Evolutionary conservation across 495 filamentous ascomycete genomes (phyloP).

Genomic region (Hyaloscypha finlandica): DNA sequence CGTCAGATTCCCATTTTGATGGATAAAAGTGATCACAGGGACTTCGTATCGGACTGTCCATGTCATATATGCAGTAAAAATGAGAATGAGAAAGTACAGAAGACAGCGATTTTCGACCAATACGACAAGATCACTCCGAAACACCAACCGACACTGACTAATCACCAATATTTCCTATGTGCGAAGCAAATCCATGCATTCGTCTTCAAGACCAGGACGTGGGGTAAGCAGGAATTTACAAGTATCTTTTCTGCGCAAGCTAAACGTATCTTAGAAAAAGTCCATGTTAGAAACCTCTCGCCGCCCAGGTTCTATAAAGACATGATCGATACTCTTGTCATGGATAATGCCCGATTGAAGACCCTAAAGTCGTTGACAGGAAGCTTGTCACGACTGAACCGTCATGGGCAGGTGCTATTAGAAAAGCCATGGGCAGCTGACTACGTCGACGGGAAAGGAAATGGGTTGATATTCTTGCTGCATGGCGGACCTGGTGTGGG

Average conservation of each 20-base stretch:
- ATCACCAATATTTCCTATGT: slow-evolving; percentile 27
- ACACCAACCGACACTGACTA: neutral
- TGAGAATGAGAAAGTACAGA: too few species aligned
- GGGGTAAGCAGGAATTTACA: slow-evolving; percentile 5
- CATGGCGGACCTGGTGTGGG: slow-evolving; percentile 35
- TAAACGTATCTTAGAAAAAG: slow-evolving; percentile 1
- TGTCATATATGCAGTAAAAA: too few species aligned
- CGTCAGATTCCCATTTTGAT: too few species aligned
- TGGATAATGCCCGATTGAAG: slow-evolving; percentile 1
- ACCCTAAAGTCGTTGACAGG: slow-evolving; percentile 3
- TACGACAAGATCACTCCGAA: too few species aligned
- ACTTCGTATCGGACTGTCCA: too few species aligned
- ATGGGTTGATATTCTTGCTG: slow-evolving; percentile 34
- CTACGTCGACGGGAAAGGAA: slow-evolving; percentile 31
- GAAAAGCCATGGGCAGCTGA: slow-evolving; percentile 22
- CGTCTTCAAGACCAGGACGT: slow-evolving; percentile 16
- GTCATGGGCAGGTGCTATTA: neutral
- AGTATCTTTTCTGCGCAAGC: neutral
- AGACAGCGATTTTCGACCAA: too few species aligned
- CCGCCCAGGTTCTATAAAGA: slow-evolving; percentile 2
- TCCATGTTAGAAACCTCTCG: neutral
- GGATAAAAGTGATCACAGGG: too few species aligned
- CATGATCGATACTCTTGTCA: slow-evolving; percentile 12
- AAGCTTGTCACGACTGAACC: slow-evolving; percentile 1
- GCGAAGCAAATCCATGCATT: neutral